These are phyloP conservation scores for Paramecium bursaria DNA, from an alignment of 73 alveolate species.

Conservation along the genomic window DNA sequence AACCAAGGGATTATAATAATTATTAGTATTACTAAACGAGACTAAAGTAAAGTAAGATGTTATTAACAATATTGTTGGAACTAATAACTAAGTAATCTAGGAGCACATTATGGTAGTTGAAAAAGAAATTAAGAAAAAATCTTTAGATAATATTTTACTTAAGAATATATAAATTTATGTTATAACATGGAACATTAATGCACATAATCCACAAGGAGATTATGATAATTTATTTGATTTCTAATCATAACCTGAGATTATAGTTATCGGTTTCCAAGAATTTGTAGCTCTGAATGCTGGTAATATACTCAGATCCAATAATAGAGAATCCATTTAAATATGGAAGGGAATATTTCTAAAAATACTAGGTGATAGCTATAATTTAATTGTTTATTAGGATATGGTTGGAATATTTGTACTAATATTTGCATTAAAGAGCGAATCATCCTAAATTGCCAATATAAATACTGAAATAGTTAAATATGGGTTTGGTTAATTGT, in stretches of 20 bases:
- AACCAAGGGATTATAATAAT: constrained; percentile 13
- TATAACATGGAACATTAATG: constrained; percentile 53
- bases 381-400: constrained; percentile 49
- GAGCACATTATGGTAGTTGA: constrained; percentile 22
- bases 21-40: background rate
- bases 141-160: background rate
- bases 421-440: constrained; percentile 74
- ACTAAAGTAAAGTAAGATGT: background rate
- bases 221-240: constrained; percentile 18
- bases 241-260: background rate
- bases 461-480: constrained; percentile 80
- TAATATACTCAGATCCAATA: background rate
- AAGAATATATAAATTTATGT: background rate
- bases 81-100: background rate
- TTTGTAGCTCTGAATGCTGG: constrained; percentile 7
- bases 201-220: constrained; percentile 37
- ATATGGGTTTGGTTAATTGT: constrained; percentile 91
- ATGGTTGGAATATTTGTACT: constrained; percentile 83
- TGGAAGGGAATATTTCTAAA: constrained; percentile 21
- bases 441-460: constrained; percentile 65
- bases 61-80: background rate
- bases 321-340: constrained; percentile 39
- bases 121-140: background rate
- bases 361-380: constrained; percentile 23
- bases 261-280: constrained; percentile 35